A percentile compares a stretch with the other conserved stretches of the same genome.
phyloP scores from a whole-genome alignment of 441 rosid species.

The Euphorbia schlechtendalii region DNA sequence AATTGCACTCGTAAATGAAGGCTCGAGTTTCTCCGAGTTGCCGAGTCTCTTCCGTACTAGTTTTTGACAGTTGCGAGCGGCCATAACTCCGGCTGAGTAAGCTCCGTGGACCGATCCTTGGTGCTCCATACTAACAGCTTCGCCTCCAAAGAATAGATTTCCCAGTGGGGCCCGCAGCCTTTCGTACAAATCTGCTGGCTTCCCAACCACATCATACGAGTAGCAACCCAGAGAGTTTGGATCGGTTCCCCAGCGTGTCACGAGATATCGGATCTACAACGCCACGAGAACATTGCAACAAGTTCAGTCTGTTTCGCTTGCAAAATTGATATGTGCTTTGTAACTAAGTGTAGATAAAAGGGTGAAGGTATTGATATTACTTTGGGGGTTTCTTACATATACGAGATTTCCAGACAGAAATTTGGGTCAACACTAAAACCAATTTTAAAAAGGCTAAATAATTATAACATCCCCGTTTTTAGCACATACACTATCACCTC shows the following conservation, averaged over 20 bases:
- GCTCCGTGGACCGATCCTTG: conserved; percentile 94
- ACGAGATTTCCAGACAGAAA: no score
- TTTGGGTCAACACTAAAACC: no score
- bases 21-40: conserved; percentile 37
- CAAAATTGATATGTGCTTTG: neutral
- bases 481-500: no score
- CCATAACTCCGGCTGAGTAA: conserved; percentile 63
- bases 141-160: conserved; percentile 80
- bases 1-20: conserved; percentile 33
- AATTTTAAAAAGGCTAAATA: no score
- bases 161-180: conserved; percentile 62
- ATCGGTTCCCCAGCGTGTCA: conserved; percentile 79
- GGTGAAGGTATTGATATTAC: neutral
- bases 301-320: neutral
- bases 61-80: conserved; percentile 58
- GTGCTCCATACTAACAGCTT: conserved; percentile 74
- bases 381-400: no score
- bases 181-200: conserved; percentile 55
- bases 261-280: conserved; percentile 55
- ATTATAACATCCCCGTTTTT: no score
- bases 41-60: conserved; percentile 42
- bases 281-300: neutral
- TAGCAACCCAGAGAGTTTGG: conserved; percentile 75
- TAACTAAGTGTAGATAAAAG: no score
- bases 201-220: conserved; percentile 67